A percentile compares a stretch with the other conserved stretches of the same genome.
phyloP scores from a whole-genome alignment of 179 eudicot species.

The Amaranthus tricolor region DNA sequence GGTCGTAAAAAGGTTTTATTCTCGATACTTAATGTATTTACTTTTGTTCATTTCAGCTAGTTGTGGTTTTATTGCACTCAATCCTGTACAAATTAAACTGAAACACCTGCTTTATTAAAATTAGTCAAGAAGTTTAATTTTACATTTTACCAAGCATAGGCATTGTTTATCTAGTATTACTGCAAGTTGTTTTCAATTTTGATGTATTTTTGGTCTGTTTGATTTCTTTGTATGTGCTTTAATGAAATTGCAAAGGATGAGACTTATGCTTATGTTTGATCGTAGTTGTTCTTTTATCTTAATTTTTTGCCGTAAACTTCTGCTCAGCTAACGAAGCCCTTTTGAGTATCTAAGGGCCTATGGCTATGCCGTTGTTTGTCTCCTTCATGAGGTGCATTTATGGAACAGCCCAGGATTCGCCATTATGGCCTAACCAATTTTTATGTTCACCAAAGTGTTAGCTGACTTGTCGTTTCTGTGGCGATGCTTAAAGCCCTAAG shows the following conservation, averaged over 20 bases:
- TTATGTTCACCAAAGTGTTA: not conserved
- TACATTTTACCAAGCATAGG: no score
- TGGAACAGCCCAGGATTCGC: no score
- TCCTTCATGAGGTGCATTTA: no score
- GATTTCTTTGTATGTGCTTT: not conserved
- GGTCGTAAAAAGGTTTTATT: constrained; percentile 81
- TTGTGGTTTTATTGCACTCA: not conserved
- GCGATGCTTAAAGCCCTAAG: not conserved
- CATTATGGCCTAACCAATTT: not conserved
- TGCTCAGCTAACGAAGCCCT: no score
- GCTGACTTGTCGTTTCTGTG: not conserved
- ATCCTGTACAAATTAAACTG: not conserved
- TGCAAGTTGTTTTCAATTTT: not conserved
- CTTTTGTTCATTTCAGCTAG: not conserved
- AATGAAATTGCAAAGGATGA: not conserved
- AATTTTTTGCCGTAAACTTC: no score
- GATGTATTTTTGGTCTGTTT: not conserved
- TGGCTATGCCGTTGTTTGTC: no score
- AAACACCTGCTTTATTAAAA: not conserved
- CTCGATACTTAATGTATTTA: not conserved
- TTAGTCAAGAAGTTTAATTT: not conserved
- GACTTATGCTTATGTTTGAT: no score
- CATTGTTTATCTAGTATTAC: no score
- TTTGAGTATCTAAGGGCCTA: no score
- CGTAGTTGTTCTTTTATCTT: no score